phyloP scores from a whole-genome alignment of 345 rosid species.

The Euphorbia peplus region DNA sequence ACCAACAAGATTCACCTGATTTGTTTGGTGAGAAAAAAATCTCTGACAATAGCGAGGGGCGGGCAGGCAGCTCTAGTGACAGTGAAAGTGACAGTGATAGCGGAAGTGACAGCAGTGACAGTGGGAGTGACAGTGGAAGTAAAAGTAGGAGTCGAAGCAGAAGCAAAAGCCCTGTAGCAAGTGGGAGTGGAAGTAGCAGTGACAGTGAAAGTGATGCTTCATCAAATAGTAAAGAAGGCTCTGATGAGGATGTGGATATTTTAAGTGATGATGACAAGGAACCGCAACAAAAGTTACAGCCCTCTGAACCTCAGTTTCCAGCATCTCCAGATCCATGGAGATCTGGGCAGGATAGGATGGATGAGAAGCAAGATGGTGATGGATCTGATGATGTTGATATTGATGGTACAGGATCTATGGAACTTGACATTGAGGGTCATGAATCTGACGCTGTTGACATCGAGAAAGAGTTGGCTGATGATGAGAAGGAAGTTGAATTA shows the following conservation, averaged over 20 bases:
- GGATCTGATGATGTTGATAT: conserved; percentile 25
- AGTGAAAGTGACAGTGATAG: conserved; percentile 78
- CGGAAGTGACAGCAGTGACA: conserved; percentile 58
- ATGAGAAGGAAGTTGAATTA: conserved; percentile 53
- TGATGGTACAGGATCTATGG: conserved; percentile 43
- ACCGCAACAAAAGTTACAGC: conserved; percentile 40
- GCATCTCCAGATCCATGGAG: conserved; percentile 34
- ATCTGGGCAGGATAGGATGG: conserved; percentile 32
- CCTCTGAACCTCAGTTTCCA: conserved; percentile 33
- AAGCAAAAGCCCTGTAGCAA: conserved; percentile 48
- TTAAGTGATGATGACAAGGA: conserved; percentile 80
- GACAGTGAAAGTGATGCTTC: conserved; percentile 91
- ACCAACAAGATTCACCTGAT: conserved; percentile 56
- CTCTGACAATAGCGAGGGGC: conserved; percentile 63
- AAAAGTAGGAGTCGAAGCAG: conserved; percentile 48
- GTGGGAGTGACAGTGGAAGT: conserved; percentile 62
- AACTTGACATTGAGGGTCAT: conserved; percentile 45
- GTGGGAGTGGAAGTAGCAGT: conserved; percentile 80
- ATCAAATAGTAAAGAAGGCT: conserved; percentile 76
- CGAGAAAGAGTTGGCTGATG: conserved; percentile 52
- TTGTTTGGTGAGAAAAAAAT: conserved; percentile 56
- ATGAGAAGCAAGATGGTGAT: conserved; percentile 45
- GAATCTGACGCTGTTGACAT: conserved; percentile 42
- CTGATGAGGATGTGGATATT: conserved; percentile 96
- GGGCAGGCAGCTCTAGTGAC: conserved; percentile 71